These are phyloP conservation scores for Micractinium conductrix DNA, from an alignment of 139 green algal species.

Conservation along the genomic window DNA sequence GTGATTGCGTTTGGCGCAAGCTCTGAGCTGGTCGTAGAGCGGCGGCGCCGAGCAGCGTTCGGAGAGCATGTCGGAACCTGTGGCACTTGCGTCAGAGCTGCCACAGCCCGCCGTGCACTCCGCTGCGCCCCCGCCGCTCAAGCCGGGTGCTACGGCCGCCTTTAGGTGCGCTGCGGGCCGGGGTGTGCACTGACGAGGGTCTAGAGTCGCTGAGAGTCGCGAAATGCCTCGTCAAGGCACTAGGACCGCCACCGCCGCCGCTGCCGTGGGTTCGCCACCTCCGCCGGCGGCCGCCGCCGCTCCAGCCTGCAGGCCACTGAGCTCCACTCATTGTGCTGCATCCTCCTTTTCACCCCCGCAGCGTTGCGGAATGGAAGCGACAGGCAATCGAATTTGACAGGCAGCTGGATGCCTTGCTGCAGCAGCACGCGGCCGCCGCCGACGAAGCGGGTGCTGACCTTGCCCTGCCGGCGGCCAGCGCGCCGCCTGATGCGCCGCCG, in stretches of 20 bases:
- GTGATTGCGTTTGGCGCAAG: too few species aligned
- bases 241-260: background rate
- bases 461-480: background rate
- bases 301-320: background rate
- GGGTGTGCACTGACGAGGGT: background rate
- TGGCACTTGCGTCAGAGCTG: background rate
- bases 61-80: background rate
- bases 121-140: background rate
- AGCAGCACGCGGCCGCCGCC: background rate
- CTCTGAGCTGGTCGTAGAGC: too few species aligned
- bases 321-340: background rate
- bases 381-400: background rate
- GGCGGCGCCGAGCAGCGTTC: too few species aligned
- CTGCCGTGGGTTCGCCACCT: background rate
- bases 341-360: background rate
- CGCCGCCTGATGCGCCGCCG: background rate
- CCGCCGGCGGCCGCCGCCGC: background rate
- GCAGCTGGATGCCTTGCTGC: constrained; percentile 9
- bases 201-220: background rate
- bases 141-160: background rate
- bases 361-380: constrained; percentile 7
- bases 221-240: background rate
- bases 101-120: background rate
- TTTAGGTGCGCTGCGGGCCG: background rate
- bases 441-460: background rate